Conservation (phyloP, 1,284 basidiomycete genomes). For the Cronartium quercuum region DNA sequence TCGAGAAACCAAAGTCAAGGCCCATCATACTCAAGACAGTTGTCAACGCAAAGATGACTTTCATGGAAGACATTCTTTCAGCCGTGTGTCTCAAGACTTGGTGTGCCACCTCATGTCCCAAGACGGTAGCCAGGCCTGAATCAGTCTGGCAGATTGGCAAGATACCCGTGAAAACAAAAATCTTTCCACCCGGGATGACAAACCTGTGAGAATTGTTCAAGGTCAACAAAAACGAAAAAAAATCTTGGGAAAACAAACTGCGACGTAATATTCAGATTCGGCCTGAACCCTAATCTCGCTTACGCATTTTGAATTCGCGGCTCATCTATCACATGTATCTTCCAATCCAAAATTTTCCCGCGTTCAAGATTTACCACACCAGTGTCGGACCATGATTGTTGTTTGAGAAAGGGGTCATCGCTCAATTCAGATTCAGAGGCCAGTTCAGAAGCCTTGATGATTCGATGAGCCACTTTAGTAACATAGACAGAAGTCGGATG, state of each 20-base stretch:
- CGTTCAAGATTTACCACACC: conserved; percentile 3
- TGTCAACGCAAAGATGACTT: conserved; percentile 41
- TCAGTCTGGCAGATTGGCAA: conserved; percentile 41
- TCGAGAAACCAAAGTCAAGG: conserved; percentile 22
- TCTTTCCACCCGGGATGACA: conserved; percentile 45
- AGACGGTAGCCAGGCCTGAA: conserved; percentile 47
- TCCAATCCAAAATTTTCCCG: conserved; percentile 23
- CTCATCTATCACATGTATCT: conserved; percentile 37
- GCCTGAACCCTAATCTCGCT: too few relatives aligned
- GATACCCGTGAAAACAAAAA: conserved; percentile 42
- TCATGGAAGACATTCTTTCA: conserved; percentile 47
- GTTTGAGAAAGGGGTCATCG: neutral
- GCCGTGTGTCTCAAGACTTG: conserved; percentile 47
- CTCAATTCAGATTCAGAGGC: neutral
- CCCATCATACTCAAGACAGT: conserved; percentile 40
- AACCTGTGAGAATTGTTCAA: conserved; percentile 43
- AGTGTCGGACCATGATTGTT: neutral
- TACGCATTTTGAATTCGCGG: conserved; percentile 33
- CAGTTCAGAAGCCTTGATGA: conserved; percentile 44
- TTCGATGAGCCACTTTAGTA: conserved; percentile 43
- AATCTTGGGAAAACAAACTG: neutral
- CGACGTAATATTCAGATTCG: neutral
- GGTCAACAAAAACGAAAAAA: too few relatives aligned
- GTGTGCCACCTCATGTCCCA: conserved; percentile 48
- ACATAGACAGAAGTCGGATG: conserved; percentile 42